Conservation (phyloP, 1,139 yeast species). For the Nakaseomyces glabratus region DNA sequence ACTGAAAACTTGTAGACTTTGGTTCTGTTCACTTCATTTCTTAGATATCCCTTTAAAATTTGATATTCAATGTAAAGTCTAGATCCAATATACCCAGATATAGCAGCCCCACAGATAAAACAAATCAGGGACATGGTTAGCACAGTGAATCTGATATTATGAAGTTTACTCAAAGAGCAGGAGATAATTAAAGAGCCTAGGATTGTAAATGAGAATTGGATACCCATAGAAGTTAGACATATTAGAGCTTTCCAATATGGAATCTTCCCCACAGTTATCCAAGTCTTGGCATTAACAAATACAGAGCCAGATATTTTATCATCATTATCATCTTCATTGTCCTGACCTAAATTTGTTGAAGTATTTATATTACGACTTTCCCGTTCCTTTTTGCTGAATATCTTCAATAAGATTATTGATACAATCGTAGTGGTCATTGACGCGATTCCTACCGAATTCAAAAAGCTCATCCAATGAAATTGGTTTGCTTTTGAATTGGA, state of each 20-base stretch:
- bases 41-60: constrained; percentile 33
- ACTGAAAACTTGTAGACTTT: constrained; percentile 31
- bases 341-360: not conserved
- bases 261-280: constrained; percentile 15
- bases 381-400: not conserved
- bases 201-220: constrained; percentile 58
- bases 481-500: constrained; percentile 15
- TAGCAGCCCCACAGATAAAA: constrained; percentile 60
- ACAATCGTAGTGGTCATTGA: constrained; percentile 13
- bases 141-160: constrained; percentile 59
- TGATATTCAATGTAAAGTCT: constrained; percentile 3
- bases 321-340: constrained; percentile 10
- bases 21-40: constrained; percentile 8
- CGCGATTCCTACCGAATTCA: constrained; percentile 22
- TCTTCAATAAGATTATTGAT: constrained; percentile 14
- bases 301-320: constrained; percentile 10
- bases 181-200: constrained; percentile 53
- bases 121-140: constrained; percentile 51
- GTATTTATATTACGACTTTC: constrained; percentile 1
- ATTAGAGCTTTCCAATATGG: constrained; percentile 32
- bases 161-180: constrained; percentile 47
- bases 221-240: constrained; percentile 61
- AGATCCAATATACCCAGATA: constrained; percentile 65
- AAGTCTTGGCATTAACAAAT: constrained; percentile 13
- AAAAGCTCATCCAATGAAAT: constrained; percentile 27